Conservation (phyloP, 2,329 filamentous ascomycete genomes). For the Venturia effusa region DNA sequence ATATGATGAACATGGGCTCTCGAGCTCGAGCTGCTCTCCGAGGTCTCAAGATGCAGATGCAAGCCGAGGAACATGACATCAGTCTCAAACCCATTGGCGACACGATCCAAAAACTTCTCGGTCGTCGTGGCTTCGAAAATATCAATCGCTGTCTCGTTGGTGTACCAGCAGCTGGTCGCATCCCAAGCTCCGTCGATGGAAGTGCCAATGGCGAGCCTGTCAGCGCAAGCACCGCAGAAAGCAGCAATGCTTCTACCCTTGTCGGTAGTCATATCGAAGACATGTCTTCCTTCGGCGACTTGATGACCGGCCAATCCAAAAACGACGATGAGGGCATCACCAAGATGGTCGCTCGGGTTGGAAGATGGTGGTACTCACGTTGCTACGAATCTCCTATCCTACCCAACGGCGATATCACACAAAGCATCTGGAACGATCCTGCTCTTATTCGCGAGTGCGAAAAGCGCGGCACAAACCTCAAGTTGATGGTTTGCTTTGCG, state of each 20-base stretch:
- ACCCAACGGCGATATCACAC: conserved; percentile 34
- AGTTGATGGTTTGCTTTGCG: conserved; percentile 83
- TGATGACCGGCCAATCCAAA: conserved; percentile 36
- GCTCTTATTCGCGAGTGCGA: conserved; percentile 74
- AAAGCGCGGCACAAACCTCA: conserved; percentile 74
- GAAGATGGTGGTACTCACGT: conserved; percentile 90
- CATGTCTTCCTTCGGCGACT: conserved; percentile 36
- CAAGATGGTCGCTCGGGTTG: conserved; percentile 83
- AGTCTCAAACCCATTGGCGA: conserved; percentile 46
- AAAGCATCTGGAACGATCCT: conserved; percentile 70
- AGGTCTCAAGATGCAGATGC: conserved; percentile 60
- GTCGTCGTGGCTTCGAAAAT: conserved; percentile 57
- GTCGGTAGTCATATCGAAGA: conserved; percentile 23
- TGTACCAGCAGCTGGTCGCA: conserved; percentile 54
- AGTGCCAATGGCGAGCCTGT: conserved; percentile 14
- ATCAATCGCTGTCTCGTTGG: conserved; percentile 69
- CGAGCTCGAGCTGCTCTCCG: conserved; percentile 58
- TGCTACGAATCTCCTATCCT: conserved; percentile 71
- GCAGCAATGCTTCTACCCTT: neutral
- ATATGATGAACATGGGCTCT: conserved; percentile 73
- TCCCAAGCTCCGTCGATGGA: conserved; percentile 27
- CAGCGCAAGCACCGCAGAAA: neutral
- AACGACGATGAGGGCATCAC: conserved; percentile 69
- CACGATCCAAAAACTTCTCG: conserved; percentile 53
- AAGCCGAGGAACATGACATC: conserved; percentile 47